phyloP scores from a whole-genome alignment of 2,329 filamentous ascomycete species.

The Aspergillus puulaauensis region DNA sequence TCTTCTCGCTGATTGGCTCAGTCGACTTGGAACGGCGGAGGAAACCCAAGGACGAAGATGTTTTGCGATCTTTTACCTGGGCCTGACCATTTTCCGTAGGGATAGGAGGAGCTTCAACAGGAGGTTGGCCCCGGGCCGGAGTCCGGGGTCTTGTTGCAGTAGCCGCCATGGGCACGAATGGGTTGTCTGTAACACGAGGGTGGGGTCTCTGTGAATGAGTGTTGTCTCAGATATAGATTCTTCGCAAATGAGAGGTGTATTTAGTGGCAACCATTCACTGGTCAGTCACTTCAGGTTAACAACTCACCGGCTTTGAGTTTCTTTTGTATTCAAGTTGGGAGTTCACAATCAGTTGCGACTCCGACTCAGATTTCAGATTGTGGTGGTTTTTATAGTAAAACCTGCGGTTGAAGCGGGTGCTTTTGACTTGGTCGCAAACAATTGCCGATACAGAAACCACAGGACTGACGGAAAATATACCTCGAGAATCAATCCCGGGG shows the following conservation, averaged over 20 bases:
- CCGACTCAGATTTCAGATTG: not conserved
- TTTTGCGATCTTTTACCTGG: slow-evolving; percentile 38
- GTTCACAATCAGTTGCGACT: not conserved
- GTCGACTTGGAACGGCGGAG: slow-evolving; percentile 68
- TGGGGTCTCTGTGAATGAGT: slow-evolving; percentile 20
- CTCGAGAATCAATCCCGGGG: not conserved
- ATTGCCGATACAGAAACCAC: not conserved
- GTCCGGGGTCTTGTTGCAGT: slow-evolving; percentile 37
- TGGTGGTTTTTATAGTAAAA: not conserved
- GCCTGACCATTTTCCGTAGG: slow-evolving; percentile 36
- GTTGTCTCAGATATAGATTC: slow-evolving; percentile 23
- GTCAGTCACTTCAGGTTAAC: not conserved
- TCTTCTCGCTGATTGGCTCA: slow-evolving; percentile 58
- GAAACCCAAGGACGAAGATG: slow-evolving; percentile 53
- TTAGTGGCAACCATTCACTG: slow-evolving; percentile 2
- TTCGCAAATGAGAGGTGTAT: slow-evolving; percentile 11
- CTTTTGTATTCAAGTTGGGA: not conserved
- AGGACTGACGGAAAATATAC: not conserved
- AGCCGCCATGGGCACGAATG: slow-evolving; percentile 30
- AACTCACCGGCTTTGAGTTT: slow-evolving; percentile 4
- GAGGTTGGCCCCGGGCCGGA: slow-evolving; percentile 32
- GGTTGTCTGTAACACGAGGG: slow-evolving; percentile 19
- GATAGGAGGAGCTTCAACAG: slow-evolving; percentile 33
- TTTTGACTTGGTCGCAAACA: not conserved
- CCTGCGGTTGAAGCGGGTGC: not conserved